A percentile compares a stretch with the other conserved stretches of the same genome.
These are phyloP conservation scores for Apiotrichum domesticum DNA, from an alignment of 1,284 basidiomycete species.

Conservation along the genomic window DNA sequence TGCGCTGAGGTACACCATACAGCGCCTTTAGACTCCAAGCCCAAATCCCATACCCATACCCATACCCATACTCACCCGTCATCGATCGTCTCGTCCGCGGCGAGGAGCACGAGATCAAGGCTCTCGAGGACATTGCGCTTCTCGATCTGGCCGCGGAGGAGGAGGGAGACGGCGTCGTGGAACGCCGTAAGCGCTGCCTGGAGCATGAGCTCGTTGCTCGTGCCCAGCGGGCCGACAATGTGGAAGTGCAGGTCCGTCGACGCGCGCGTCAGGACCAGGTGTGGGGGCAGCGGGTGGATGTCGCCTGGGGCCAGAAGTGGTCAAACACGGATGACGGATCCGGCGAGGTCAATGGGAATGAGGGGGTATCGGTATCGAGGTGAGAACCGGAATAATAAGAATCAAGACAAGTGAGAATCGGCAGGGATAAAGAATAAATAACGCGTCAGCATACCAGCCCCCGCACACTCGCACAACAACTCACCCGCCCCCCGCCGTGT, in stretches of 20 bases:
- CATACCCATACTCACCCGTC: constrained; percentile 79
- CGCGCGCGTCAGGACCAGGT: constrained; percentile 88
- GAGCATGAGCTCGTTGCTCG: constrained; percentile 96
- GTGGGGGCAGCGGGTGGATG: constrained; percentile 81
- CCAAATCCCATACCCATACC: neutral
- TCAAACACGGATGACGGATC: too few species aligned
- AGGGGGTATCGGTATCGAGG: too few species aligned
- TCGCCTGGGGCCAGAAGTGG: constrained; percentile 58
- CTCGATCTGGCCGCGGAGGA: constrained; percentile 88
- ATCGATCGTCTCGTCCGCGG: constrained; percentile 94
- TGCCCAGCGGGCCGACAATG: constrained; percentile 72
- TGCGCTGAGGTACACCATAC: too few species aligned
- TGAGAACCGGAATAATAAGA: too few species aligned
- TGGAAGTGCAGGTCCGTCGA: constrained; percentile 94
- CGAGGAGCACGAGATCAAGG: constrained; percentile 84
- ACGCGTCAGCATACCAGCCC: neutral
- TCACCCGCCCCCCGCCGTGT: constrained; percentile 82
- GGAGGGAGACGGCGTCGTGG: constrained; percentile 74
- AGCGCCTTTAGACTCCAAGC: too few species aligned
- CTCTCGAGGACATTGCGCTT: constrained; percentile 93
- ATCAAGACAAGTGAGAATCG: too few species aligned
- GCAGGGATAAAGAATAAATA: neutral
- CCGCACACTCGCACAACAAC: constrained; percentile 52
- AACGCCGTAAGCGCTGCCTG: constrained; percentile 75
- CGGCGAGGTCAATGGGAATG: too few species aligned